Evolutionary conservation across 805 yeast species (phyloP), one percentile per base, ranked within the genome.

Genomic region (Teunomyces funiuensis): DNA sequence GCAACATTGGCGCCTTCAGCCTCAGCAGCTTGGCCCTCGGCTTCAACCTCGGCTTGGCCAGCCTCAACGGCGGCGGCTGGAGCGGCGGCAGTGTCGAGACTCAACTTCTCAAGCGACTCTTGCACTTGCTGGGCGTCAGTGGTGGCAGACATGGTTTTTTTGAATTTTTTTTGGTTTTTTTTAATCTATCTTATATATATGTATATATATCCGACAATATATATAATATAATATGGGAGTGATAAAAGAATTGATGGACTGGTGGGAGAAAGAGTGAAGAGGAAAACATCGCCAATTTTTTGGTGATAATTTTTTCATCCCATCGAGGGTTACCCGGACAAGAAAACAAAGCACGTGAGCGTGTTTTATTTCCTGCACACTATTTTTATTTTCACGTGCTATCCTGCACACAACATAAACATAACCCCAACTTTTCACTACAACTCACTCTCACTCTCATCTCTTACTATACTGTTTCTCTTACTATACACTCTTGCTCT

Each of bases 61-160:
- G n/a, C n/a, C n/a, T 50, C 48, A 36, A 57, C 47, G 26, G 48
- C 50, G 44, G 62, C 51, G 40, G 58, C 52, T 30, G 58, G 44
- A 40, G 59, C 55, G 25, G 61, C 51, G 41, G 59, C 55, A 23
- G 61, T 50, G 22, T 67, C 71, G 46, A 74, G 54, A 59, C 61
- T 62, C 62, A 74, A 69, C 63, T 73, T 69, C 54, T 73, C 77
- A 60, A 74, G 61, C 42, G 73, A 65, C 58, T 70, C 72, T 55
- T 67, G 64, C 55, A 74, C 52, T 60, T 73, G 70, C 52, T 67
- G 69, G 51, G 73, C 62, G 54, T 72, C 74, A 53, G 44, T 34
- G 33, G 70, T 37, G 47, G 62, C 57, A 47, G 66, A 59, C 61
- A 61, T 60, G 43, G 37, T 46, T 34, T 25, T 34, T 34, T 34